Conservation (phyloP, 441 rosid species). For the Adansonia grandidieri region DNA sequence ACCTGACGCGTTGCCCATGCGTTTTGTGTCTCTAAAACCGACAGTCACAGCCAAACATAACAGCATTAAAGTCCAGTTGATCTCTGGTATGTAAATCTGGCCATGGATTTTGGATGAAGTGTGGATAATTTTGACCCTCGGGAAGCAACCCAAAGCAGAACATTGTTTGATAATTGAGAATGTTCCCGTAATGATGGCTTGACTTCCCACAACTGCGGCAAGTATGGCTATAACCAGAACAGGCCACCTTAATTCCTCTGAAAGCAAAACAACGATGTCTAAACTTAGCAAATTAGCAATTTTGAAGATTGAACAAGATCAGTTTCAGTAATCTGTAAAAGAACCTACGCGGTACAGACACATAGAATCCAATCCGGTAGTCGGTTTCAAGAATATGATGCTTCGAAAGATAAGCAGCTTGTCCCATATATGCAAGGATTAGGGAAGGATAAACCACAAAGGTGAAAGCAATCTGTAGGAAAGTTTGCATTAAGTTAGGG, state of each 20-base stretch:
- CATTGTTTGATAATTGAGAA: conserved; percentile 84
- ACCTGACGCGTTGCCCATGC: conserved; percentile 82
- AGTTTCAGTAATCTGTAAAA: neutral
- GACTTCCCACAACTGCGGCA: conserved; percentile 86
- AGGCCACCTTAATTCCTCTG: conserved; percentile 78
- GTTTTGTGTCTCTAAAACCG: conserved; percentile 77
- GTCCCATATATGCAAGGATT: conserved; percentile 94
- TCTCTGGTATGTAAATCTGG: conserved; percentile 79
- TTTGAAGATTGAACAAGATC: neutral
- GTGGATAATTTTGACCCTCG: conserved; percentile 68
- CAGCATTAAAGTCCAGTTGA: conserved; percentile 80
- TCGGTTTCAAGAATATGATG: conserved; percentile 64
- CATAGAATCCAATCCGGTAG: conserved; percentile 81
- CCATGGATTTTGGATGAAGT: conserved; percentile 77
- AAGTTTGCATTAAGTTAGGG: conserved; percentile 9
- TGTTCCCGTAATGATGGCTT: conserved; percentile 82
- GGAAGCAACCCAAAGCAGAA: conserved; percentile 76
- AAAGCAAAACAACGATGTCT: conserved; percentile 23
- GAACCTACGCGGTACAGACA: conserved; percentile 78
- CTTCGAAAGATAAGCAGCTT: conserved; percentile 86
- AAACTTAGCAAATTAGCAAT: conserved; percentile 10
- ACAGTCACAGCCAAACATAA: conserved; percentile 77
- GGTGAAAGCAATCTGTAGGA: conserved; percentile 77
- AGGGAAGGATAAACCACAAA: conserved; percentile 81
- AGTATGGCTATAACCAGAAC: conserved; percentile 73